phyloP scores from a whole-genome alignment of 768 basidiomycete genomes.

The Tubosaeta sp. region DNA sequence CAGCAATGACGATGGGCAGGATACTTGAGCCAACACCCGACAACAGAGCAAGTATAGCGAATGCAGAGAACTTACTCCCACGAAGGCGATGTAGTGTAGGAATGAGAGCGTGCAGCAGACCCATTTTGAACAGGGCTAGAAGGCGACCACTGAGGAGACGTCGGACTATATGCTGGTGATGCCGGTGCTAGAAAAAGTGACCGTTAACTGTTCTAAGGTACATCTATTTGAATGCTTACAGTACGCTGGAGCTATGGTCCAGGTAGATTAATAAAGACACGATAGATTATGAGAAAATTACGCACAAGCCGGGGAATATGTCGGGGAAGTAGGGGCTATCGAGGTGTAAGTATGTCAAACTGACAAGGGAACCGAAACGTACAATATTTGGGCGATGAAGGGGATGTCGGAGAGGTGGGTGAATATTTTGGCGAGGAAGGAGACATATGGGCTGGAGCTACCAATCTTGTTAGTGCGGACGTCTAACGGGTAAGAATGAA shows the following conservation, averaged over 20 bases:
- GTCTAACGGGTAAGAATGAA: background rate
- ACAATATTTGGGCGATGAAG: constrained; percentile 92
- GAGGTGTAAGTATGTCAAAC: constrained; percentile 9
- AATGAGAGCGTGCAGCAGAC: constrained; percentile 35
- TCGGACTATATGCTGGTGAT: constrained; percentile 83
- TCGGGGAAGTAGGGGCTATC: constrained; percentile 78
- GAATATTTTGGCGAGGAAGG: constrained; percentile 92
- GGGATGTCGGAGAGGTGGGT: constrained; percentile 89
- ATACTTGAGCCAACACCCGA: constrained; percentile 11
- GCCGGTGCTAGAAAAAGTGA: constrained; percentile 55
- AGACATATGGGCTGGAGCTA: constrained; percentile 78
- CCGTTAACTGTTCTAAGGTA: constrained; percentile 6
- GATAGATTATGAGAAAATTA: constrained; percentile 12
- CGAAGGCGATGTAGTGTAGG: constrained; percentile 48
- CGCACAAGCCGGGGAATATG: constrained; percentile 86
- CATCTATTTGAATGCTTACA: constrained; percentile 45
- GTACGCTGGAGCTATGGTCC: constrained; percentile 64
- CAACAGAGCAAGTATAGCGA: constrained; percentile 8
- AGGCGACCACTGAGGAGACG: constrained; percentile 81
- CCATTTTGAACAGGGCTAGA: constrained; percentile 67
- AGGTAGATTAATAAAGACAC: constrained; percentile 4
- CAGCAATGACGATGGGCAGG: constrained; percentile 6
- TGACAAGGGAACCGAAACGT: constrained; percentile 26
- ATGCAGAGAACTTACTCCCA: constrained; percentile 38
- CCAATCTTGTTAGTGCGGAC: constrained; percentile 7